Percentiles rank a stretch among this genome's conserved stretches.
Evolutionary conservation across 1,284 basidiomycete genomes (phyloP).

Genomic region (Cryptococcus depauperatus): DNA sequence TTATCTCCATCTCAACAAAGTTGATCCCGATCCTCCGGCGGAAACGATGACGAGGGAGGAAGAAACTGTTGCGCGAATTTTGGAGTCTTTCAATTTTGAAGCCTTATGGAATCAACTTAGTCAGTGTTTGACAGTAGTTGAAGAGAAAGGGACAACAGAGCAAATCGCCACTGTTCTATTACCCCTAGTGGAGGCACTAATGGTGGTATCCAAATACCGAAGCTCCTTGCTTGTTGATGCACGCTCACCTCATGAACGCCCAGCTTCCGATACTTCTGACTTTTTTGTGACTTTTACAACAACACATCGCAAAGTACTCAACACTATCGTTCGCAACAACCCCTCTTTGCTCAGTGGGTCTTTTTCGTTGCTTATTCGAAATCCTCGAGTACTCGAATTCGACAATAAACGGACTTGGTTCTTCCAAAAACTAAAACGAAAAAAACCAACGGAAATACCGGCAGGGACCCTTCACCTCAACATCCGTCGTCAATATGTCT

Average conservation of each 20-base stretch:
- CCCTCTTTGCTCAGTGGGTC: slow-evolving; percentile 96
- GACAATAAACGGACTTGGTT: slow-evolving; percentile 99
- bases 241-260: slow-evolving; percentile 50
- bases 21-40: slow-evolving; percentile 22
- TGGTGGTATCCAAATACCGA: slow-evolving; percentile 93
- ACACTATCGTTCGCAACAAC: slow-evolving; percentile 96
- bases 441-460: slow-evolving; percentile 64
- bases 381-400: slow-evolving; percentile 95
- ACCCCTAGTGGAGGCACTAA: slow-evolving; percentile 86
- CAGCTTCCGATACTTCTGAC: slow-evolving; percentile 63
- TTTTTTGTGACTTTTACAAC: slow-evolving; percentile 93
- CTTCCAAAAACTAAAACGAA: slow-evolving; percentile 87
- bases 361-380: slow-evolving; percentile 91
- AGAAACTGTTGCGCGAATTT: slow-evolving; percentile 66
- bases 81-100: slow-evolving; percentile 78
- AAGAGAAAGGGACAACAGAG: slow-evolving; percentile 68
- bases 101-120: slow-evolving; percentile 77
- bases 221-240: slow-evolving; percentile 9
- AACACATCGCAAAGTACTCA: slow-evolving; percentile 86
- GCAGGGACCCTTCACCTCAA: slow-evolving; percentile 81
- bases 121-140: slow-evolving; percentile 72
- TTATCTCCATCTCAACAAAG: slow-evolving; percentile 72
- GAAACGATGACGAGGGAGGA: slow-evolving; percentile 51
- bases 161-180: slow-evolving; percentile 83
- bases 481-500: slow-evolving; percentile 85